Conservation (phyloP, 305 asterid genomes). For the Ilex paraguariensis region DNA sequence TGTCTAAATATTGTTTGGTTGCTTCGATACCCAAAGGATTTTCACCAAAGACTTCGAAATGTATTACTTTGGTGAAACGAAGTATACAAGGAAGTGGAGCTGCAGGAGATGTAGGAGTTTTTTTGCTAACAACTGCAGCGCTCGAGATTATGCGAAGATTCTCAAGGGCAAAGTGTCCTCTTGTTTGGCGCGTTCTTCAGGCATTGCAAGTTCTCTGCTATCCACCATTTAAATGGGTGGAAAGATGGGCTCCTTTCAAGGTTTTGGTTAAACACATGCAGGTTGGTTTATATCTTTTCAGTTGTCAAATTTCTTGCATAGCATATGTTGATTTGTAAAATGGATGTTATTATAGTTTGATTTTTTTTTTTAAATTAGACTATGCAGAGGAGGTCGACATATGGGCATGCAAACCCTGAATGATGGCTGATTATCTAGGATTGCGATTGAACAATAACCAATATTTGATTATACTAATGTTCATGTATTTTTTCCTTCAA, state of each 20-base stretch:
- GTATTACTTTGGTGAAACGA: conserved; percentile 22
- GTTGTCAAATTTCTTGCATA: not conserved
- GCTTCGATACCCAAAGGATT: conserved; percentile 27
- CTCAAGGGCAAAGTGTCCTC: conserved; percentile 34
- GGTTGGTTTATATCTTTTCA: conserved; percentile 23
- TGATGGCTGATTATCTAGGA: not conserved
- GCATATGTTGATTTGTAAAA: not conserved
- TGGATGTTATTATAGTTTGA: not conserved
- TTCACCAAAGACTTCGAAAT: conserved; percentile 23
- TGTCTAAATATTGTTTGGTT: conserved; percentile 22
- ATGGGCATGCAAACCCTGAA: not conserved
- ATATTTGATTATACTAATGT: too few relatives aligned
- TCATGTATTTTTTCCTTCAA: too few relatives aligned
- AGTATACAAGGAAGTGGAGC: conserved; percentile 19
- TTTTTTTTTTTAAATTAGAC: too few relatives aligned
- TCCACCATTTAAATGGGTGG: conserved; percentile 40
- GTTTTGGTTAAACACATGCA: conserved; percentile 20
- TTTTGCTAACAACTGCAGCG: conserved; percentile 34
- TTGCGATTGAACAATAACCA: too few relatives aligned
- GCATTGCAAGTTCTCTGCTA: conserved; percentile 30
- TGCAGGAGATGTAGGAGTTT: conserved; percentile 20
- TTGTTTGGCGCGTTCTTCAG: conserved; percentile 41
- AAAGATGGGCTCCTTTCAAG: conserved; percentile 36
- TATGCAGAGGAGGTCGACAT: too few relatives aligned
- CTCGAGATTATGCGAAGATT: conserved; percentile 36